Base-by-base conservation (phyloP, 2,329 filamentous ascomycete genomes). In the Xylaria sp. region DNA sequence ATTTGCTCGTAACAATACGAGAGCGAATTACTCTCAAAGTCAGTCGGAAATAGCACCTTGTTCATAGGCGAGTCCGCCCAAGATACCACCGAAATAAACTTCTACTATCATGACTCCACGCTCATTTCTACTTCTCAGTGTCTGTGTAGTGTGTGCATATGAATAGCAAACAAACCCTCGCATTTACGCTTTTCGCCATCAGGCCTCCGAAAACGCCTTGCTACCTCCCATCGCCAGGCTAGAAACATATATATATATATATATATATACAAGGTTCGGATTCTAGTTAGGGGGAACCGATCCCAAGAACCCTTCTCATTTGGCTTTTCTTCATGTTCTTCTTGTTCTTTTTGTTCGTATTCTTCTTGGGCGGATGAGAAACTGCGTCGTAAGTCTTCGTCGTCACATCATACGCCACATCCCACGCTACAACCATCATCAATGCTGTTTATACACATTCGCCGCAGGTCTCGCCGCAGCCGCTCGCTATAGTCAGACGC, bases 151-250 rank as follows among this genome's bases (percentile, higher is more conserved):
- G 33, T 59, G 31, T 59, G 56, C 26, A 44, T 51, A 17, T 51
- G 49, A 51, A 5, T 40, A n/a, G 26, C 48, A 42, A 58, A 53
- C 57, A 40, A 46, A 58, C 26, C 60, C 42, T 66, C 48, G 38
- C 51, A 66, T 66, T 59, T 33, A 42, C 56, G 20, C 38, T 3
- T 66, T 66, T 36, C 23, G 62, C 31, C 56, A 54, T 44, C 38
- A 31, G 56, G 40, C 63, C 67, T 49, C 51, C 60, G 61, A 54
- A 28, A 70, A 70, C 68, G 68, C 68, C 68, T 65, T 68, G 68
- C 68, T 65, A 56, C 44, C 48, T 68, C 62, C 66, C 62, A 65
- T 62, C 38, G 42, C 42, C 57, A 68, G 58, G 66, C 48, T 48
- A 40, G 42, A 40, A 49, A 48, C 42, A 63, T 53, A 56, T 59